Evolutionary conservation across 257 asterid species (phyloP).

Genomic region (Asclepias syriaca): DNA sequence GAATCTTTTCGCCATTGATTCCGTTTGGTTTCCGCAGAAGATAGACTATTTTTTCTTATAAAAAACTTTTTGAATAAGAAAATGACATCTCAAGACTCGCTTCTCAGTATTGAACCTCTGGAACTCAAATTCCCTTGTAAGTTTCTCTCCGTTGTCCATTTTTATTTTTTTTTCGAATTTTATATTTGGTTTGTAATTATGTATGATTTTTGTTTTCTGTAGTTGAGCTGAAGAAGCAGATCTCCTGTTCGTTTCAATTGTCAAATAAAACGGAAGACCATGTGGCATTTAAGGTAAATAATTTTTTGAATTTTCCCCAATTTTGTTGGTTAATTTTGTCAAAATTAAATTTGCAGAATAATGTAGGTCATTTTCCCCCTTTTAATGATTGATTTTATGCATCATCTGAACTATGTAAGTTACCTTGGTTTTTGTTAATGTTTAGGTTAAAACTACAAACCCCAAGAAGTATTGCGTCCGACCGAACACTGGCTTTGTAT

Average conservation of each 20-base stretch:
- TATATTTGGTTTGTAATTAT: too few species aligned
- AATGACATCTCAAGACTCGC: constrained; percentile 54
- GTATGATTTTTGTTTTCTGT: constrained; percentile 13
- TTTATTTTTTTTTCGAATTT: not conserved
- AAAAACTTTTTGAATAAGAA: not conserved
- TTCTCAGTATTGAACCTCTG: constrained; percentile 50
- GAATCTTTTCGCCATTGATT: not conserved
- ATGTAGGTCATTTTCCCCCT: not conserved
- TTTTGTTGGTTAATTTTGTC: not conserved
- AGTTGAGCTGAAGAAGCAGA: constrained; percentile 85
- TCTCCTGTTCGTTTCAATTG: constrained; percentile 64
- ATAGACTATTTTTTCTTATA: not conserved
- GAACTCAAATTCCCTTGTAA: constrained; percentile 68
- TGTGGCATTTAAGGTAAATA: constrained; percentile 64
- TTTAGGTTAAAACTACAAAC: constrained; percentile 51
- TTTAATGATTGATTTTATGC: not conserved
- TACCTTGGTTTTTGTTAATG: constrained; percentile 26
- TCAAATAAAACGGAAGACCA: constrained; percentile 62
- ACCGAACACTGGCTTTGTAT: constrained; percentile 67
- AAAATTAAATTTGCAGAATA: not conserved
- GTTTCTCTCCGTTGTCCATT: constrained; percentile 4
- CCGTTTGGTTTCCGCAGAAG: not conserved
- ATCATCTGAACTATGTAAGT: not conserved
- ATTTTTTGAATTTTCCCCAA: not conserved
- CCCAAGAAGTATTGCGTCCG: constrained; percentile 77